Conservation (phyloP, 106 monocot species). For the Dendrobium chrysotoxum region DNA sequence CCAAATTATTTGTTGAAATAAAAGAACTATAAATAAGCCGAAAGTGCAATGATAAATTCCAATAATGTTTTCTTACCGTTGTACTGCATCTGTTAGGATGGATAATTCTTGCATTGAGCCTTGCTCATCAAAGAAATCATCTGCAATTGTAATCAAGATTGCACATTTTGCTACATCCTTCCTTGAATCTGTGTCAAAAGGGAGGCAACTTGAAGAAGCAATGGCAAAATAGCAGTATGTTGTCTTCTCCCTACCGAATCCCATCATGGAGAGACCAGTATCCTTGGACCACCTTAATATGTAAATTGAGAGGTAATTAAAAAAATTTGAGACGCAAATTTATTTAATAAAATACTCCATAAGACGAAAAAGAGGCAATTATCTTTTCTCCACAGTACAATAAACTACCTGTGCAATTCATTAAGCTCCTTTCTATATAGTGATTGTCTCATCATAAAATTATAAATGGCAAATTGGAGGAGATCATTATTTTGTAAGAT, state of each 20-base stretch:
- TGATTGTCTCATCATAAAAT: too few species aligned
- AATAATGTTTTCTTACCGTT: constrained; percentile 10
- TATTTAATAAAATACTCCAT: too few species aligned
- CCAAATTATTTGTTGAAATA: too few species aligned
- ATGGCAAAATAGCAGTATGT: constrained; percentile 13
- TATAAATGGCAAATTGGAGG: too few species aligned
- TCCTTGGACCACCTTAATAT: constrained; percentile 26
- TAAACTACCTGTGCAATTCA: too few species aligned
- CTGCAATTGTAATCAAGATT: constrained; percentile 17
- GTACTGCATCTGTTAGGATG: constrained; percentile 11
- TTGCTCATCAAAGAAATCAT: constrained; percentile 34
- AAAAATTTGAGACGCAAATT: not conserved
- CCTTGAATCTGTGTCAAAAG: constrained; percentile 2
- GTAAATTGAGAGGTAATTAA: too few species aligned
- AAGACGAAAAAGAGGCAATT: not conserved
- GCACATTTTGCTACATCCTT: constrained; percentile 9
- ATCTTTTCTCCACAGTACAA: too few species aligned
- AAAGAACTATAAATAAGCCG: too few species aligned
- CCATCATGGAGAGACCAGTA: constrained; percentile 12
- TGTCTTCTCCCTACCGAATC: constrained; percentile 29
- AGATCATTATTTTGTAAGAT: too few species aligned
- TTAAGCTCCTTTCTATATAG: too few species aligned
- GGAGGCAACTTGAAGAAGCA: not conserved
- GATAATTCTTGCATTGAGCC: constrained; percentile 21
- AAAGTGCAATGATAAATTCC: too few species aligned